These are phyloP conservation scores for Alternaria arborescens DNA, from an alignment of 2,329 filamentous ascomycete genomes.

Conservation along the genomic window DNA sequence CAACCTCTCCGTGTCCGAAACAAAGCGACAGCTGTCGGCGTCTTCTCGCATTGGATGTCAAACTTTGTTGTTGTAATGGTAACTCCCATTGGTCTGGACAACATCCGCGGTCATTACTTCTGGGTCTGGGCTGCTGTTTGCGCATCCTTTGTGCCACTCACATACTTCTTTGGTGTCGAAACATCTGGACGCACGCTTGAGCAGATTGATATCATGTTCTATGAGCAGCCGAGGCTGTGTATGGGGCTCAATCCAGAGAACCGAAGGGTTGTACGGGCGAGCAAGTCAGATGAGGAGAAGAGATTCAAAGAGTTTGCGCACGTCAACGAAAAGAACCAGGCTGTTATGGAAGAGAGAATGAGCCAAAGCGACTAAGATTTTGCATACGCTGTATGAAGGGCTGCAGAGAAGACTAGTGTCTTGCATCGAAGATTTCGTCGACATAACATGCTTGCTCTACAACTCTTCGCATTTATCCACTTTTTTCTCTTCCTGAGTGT, in stretches of 20 bases:
- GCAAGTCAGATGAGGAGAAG: conserved; percentile 33
- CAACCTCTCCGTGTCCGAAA: conserved; percentile 59
- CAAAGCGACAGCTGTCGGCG: conserved; percentile 60
- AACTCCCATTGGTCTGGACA: conserved; percentile 50
- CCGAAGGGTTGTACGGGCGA: conserved; percentile 26
- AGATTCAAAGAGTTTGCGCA: conserved; percentile 31
- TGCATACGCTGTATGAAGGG: too few relatives aligned
- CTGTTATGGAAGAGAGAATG: conserved; percentile 10
- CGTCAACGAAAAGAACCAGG: conserved; percentile 17
- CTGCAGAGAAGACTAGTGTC: too few relatives aligned
- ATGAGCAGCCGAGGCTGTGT: conserved; percentile 38
- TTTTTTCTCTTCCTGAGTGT: neutral
- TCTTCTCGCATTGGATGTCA: conserved; percentile 59
- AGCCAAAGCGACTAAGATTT: conserved; percentile 8
- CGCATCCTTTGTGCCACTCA: conserved; percentile 59
- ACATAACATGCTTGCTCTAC: neutral
- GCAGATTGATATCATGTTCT: conserved; percentile 44
- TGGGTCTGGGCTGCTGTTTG: conserved; percentile 63
- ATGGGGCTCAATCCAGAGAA: conserved; percentile 46
- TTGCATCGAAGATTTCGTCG: neutral
- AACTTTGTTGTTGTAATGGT: conserved; percentile 64
- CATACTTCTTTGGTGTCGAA: conserved; percentile 50
- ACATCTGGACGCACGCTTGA: conserved; percentile 37
- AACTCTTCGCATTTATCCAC: neutral
- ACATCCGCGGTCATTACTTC: conserved; percentile 55